Percentiles rank a stretch among this genome's conserved stretches.
These are phyloP conservation scores for Nemania abortiva DNA, from an alignment of 2,329 filamentous ascomycete species.

Conservation along the genomic window DNA sequence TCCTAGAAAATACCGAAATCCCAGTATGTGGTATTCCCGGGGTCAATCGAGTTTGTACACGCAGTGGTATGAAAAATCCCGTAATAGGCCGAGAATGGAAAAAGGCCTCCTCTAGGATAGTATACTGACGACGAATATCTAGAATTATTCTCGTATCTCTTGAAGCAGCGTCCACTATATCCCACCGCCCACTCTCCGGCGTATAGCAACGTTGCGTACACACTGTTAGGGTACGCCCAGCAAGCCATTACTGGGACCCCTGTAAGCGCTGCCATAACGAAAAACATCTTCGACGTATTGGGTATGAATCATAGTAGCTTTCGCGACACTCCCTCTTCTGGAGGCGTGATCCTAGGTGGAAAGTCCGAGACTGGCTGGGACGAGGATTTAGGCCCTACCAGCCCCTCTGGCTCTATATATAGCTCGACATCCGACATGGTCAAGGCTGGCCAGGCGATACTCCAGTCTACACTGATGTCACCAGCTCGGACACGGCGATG, in stretches of 20 bases:
- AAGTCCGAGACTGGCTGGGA: slow-evolving; percentile 43
- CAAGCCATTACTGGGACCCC: slow-evolving; percentile 54
- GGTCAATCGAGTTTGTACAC: slow-evolving; percentile 30
- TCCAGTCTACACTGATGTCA: slow-evolving; percentile 39
- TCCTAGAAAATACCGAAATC: slow-evolving; percentile 18
- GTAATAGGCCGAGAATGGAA: background rate
- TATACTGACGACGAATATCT: slow-evolving; percentile 40
- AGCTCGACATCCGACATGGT: slow-evolving; percentile 42
- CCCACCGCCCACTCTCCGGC: slow-evolving; percentile 51
- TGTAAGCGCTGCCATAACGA: slow-evolving; percentile 47
- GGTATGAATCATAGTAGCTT: slow-evolving; percentile 50
- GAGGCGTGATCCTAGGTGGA: slow-evolving; percentile 33
- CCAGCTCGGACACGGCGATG: slow-evolving; percentile 45
- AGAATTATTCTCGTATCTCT: slow-evolving; percentile 44
- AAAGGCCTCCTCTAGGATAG: background rate
- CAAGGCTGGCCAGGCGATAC: slow-evolving; percentile 45
- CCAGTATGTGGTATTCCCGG: slow-evolving; percentile 28
- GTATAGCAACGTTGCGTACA: slow-evolving; percentile 55
- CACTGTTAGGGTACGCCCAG: slow-evolving; percentile 55
- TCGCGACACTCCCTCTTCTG: slow-evolving; percentile 34
- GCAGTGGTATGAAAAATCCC: slow-evolving; percentile 30
- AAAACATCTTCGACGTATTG: slow-evolving; percentile 51
- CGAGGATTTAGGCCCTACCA: slow-evolving; percentile 43
- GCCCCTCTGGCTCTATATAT: slow-evolving; percentile 39
- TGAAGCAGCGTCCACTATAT: slow-evolving; percentile 51